A percentile compares a stretch with the other conserved stretches of the same genome.
phyloP scores from a whole-genome alignment of 331 rosid species.

The Cydonia oblonga region DNA sequence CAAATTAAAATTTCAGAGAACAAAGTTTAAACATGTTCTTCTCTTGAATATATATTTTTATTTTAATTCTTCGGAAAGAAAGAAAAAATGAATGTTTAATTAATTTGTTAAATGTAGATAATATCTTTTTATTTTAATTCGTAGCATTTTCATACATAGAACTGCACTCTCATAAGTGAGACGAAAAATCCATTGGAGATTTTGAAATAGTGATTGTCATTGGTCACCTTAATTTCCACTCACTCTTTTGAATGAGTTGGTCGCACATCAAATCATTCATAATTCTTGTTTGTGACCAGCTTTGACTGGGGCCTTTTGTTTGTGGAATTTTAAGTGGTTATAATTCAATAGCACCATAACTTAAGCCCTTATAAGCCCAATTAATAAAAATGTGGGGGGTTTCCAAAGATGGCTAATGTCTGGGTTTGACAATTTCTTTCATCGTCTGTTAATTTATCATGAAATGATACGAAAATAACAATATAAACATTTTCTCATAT shows the following conservation, averaged over 20 bases:
- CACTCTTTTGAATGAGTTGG: neutral
- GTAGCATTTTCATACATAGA: too few species aligned
- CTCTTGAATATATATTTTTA: neutral
- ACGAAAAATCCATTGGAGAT: neutral
- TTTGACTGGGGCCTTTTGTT: neutral
- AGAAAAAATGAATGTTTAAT: neutral
- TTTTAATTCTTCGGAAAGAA: neutral
- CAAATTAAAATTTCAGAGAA: neutral
- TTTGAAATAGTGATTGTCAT: neutral
- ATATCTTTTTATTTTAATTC: too few species aligned
- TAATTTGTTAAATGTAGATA: too few species aligned
- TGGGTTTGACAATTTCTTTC: neutral
- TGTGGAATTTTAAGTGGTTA: neutral
- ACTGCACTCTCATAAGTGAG: neutral
- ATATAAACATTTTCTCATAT: too few species aligned
- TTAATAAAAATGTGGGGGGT: too few species aligned
- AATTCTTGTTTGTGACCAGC: neutral
- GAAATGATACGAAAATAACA: too few species aligned
- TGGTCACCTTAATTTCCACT: neutral
- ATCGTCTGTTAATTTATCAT: too few species aligned
- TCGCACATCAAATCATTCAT: neutral
- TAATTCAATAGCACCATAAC: neutral
- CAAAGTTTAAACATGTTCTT: slow-evolving; percentile 15
- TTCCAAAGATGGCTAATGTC: neutral
- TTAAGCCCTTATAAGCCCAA: too few species aligned